phyloP scores from a whole-genome alignment of 208 protist genomes.

The Balamuthia mandrillaris region DNA sequence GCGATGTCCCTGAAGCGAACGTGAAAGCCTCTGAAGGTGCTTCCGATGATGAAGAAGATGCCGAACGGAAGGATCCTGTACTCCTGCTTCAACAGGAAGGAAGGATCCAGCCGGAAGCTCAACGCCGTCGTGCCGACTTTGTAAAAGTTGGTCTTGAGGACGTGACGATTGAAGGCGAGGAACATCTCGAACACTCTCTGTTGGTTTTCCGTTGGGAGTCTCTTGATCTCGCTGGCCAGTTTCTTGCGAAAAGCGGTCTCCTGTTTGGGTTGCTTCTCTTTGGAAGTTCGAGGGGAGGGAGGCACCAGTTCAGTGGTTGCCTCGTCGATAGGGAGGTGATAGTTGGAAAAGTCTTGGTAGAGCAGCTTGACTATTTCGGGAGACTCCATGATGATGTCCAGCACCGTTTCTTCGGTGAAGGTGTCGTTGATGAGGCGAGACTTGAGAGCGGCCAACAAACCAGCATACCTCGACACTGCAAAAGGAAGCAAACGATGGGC shows the following conservation, averaged over 20 bases:
- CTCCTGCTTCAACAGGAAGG: slow-evolving; percentile 64
- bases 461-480: slow-evolving; percentile 73
- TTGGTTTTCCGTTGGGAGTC: slow-evolving; percentile 76
- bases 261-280: background rate
- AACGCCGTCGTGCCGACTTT: slow-evolving; percentile 85
- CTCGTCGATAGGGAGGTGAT: slow-evolving; percentile 57
- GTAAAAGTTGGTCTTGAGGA: slow-evolving; percentile 92
- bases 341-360: slow-evolving; percentile 82
- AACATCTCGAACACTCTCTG: slow-evolving; percentile 79
- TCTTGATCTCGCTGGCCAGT: slow-evolving; percentile 74
- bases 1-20: slow-evolving; percentile 58
- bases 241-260: slow-evolving; percentile 63
- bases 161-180: slow-evolving; percentile 85
- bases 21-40: slow-evolving; percentile 92
- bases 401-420: slow-evolving; percentile 82
- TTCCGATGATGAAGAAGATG: slow-evolving; percentile 86
- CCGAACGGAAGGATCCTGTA: slow-evolving; percentile 82
- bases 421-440: slow-evolving; percentile 79
- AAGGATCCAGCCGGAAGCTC: slow-evolving; percentile 84
- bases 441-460: slow-evolving; percentile 82
- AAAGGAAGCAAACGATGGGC: slow-evolving; percentile 66
- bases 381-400: slow-evolving; percentile 76
- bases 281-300: background rate
- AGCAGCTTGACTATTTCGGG: slow-evolving; percentile 81
- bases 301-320: slow-evolving; percentile 51